Base-by-base conservation (phyloP, 2,329 filamentous ascomycete genomes). In the Fusarium sp. region DNA sequence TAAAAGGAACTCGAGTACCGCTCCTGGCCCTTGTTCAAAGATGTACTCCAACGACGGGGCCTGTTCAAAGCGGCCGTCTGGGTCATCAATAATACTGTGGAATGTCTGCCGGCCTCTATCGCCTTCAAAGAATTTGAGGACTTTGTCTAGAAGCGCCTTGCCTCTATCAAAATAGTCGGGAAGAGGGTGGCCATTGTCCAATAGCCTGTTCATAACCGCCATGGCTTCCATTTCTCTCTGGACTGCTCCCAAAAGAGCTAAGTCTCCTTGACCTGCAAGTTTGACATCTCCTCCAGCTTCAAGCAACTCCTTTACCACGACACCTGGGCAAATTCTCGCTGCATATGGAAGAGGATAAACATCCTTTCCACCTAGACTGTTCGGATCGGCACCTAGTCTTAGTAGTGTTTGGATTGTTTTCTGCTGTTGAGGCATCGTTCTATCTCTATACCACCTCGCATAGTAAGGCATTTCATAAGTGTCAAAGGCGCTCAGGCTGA, bases 211-310 rank as follows among this genome's bases (percentile, higher is more conserved):
- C 8, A 13, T 11, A 18, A 42, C 18, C 13, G 15, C 7, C 11
- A 61, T 28, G 6, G 48, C 24, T 56, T 61, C 48, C 48, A 42
- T 56, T 41, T 61, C 58, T 44, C 58, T 44, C 22, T 28, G 18
- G 11, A 42, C 18, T 20, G 47, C 14, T 7, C 31, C 14, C 15
- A 18, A 20, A 5, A 61, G 24, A 26, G 48, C 38, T 5, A 55
- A 24, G 14, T 38, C 45, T 13, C 41, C 54, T 12, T 36, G 10
- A 2, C n/a, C 24, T 7, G 35, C 10, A 4, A 49, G n/a, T 6
- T 58, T 64, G 26, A 58, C 39, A 51, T 72, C 49, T 31, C 41
- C 63, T 13, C 67, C 63, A 26, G 58, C 70, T 26, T 61, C 63
- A 20, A 68, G 56, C 17, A 72, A 51, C 41, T 47, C 44, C 4